These are phyloP conservation scores for Dothideomycetes sp. DNA, from an alignment of 2,329 filamentous ascomycete species.

Conservation along the genomic window DNA sequence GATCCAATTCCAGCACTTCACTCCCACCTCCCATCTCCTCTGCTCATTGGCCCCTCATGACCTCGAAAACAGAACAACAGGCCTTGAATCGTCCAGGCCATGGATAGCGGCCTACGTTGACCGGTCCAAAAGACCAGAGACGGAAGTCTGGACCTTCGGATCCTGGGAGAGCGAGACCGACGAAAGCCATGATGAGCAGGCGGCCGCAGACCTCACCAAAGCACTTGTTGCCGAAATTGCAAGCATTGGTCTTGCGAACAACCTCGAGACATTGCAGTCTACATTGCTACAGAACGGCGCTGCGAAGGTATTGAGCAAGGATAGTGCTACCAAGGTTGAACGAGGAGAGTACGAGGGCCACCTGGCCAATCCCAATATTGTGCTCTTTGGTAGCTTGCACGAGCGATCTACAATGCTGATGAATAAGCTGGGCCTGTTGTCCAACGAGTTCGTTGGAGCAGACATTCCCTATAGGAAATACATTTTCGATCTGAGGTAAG, in stretches of 20 bases:
- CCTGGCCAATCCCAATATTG: constrained; percentile 2
- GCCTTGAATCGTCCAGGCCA: neutral
- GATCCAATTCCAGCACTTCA: constrained; percentile 45
- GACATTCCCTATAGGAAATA: constrained; percentile 10
- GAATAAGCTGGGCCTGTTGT: constrained; percentile 13
- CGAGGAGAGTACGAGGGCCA: constrained; percentile 4
- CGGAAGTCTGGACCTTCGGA: constrained; percentile 52
- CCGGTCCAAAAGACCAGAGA: constrained; percentile 49
- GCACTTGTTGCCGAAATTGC: neutral
- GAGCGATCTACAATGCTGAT: constrained; percentile 14
- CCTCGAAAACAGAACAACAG: neutral
- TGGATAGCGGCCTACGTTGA: constrained; percentile 53
- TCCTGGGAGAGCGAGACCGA: constrained; percentile 15
- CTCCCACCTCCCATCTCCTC: constrained; percentile 33
- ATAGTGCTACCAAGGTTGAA: neutral
- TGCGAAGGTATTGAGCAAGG: neutral
- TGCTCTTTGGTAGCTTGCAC: constrained; percentile 21
- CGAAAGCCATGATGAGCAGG: neutral
- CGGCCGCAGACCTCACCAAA: neutral
- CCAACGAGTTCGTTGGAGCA: constrained; percentile 9
- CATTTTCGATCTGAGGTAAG: constrained; percentile 9
- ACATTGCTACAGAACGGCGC: neutral
- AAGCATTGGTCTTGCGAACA: neutral
- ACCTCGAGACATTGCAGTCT: neutral
- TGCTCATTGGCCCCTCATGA: constrained; percentile 19